phyloP scores from a whole-genome alignment of 139 green algal genomes.

The Choricystis sp. region DNA sequence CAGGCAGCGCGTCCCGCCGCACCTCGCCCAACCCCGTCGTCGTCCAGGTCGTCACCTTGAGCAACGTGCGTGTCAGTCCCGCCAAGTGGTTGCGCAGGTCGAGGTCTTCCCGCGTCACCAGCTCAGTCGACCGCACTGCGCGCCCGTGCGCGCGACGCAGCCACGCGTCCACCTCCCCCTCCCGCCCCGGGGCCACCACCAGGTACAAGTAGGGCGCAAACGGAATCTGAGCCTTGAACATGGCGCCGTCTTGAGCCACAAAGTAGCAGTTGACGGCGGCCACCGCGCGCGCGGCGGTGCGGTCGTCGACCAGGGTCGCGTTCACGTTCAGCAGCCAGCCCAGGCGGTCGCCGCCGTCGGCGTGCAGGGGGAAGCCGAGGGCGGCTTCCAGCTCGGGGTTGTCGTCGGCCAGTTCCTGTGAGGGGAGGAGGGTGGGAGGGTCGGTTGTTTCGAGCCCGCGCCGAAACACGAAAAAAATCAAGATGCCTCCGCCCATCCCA shows the following conservation, averaged over 20 bases:
- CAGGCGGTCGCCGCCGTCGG: conserved; percentile 44
- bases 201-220: conserved; percentile 91
- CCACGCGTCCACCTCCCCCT: conserved; percentile 75
- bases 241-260: conserved; percentile 81
- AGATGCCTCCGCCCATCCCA: not conserved
- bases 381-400: conserved; percentile 45
- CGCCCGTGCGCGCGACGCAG: conserved; percentile 59
- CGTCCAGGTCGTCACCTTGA: conserved; percentile 76
- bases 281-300: conserved; percentile 27
- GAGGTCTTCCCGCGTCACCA: conserved; percentile 77
- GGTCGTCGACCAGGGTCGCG: conserved; percentile 1
- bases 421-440: not conserved
- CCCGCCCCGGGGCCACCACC: conserved; percentile 35
- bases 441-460: not conserved
- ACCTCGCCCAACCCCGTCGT: conserved; percentile 44
- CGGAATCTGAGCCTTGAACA: conserved; percentile 77
- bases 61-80: conserved; percentile 59
- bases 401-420: conserved; percentile 4
- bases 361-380: conserved; percentile 62
- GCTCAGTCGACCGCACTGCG: conserved; percentile 42
- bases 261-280: conserved; percentile 85
- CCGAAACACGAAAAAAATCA: not conserved
- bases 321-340: conserved; percentile 91
- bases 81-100: conserved; percentile 94
- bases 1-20: not conserved